phyloP scores from a whole-genome alignment of 2,329 filamentous ascomycete genomes.

The Talaromyces sp. region DNA sequence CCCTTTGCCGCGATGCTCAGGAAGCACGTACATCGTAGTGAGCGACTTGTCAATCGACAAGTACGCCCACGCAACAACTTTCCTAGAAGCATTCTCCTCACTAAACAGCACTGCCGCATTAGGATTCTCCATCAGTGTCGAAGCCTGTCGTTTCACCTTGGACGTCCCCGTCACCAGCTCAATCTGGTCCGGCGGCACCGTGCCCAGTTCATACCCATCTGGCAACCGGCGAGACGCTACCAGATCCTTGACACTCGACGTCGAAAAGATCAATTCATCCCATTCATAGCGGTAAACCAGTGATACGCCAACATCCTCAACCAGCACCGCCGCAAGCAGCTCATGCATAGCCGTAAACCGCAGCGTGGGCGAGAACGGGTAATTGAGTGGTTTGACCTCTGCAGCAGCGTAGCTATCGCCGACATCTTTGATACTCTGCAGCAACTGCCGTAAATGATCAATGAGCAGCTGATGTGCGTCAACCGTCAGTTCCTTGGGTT shows the following conservation, averaged over 20 bases:
- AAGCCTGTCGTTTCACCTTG: slow-evolving; percentile 1
- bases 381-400: not conserved
- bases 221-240: not conserved
- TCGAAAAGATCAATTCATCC: slow-evolving; percentile 4
- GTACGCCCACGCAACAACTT: slow-evolving; percentile 2
- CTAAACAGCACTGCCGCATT: not conserved
- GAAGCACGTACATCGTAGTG: not conserved
- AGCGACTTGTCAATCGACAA: slow-evolving; percentile 2
- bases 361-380: not conserved
- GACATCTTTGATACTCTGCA: not conserved
- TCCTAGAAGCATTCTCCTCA: not conserved
- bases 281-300: not conserved
- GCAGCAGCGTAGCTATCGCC: not conserved
- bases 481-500: not conserved
- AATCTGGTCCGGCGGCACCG: not conserved
- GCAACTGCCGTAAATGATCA: not conserved
- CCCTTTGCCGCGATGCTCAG: not conserved
- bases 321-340: not conserved
- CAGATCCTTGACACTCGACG: not conserved
- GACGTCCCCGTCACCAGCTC: not conserved
- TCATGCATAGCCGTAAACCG: not conserved
- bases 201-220: not conserved
- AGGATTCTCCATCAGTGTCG: not conserved
- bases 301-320: not conserved
- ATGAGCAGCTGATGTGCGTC: not conserved